A percentile compares a stretch with the other conserved stretches of the same genome.
Conservation (phyloP, 2,329 filamentous ascomycete genomes). For the Westerdykella aurantiaca region DNA sequence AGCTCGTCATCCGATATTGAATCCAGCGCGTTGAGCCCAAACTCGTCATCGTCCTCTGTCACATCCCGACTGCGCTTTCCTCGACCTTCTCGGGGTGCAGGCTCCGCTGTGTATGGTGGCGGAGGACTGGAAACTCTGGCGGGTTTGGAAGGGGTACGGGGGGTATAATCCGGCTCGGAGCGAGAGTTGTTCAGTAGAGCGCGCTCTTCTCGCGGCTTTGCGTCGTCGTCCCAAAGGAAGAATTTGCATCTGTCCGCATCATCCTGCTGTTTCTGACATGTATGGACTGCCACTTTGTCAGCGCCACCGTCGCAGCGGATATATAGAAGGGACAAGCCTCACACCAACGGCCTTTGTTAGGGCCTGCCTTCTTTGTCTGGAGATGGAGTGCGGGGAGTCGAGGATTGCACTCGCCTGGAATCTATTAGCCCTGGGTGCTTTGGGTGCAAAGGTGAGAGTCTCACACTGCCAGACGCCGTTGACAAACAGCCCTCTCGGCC, state of each 20-base stretch:
- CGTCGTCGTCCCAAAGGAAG: conserved; percentile 55
- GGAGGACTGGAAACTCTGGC: conserved; percentile 10
- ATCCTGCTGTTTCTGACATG: conserved; percentile 48
- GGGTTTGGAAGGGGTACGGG: conserved; percentile 4
- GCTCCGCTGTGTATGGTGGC: conserved; percentile 13
- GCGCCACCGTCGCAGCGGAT: too few relatives aligned
- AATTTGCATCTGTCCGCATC: conserved; percentile 48
- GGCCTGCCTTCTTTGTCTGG: conserved; percentile 52
- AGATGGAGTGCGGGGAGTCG: conserved; percentile 51
- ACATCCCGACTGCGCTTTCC: conserved; percentile 28
- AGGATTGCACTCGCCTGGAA: conserved; percentile 49
- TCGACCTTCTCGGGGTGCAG: conserved; percentile 6
- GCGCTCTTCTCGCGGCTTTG: conserved; percentile 44
- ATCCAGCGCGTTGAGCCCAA: conserved; percentile 26
- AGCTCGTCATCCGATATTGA: conserved; percentile 31
- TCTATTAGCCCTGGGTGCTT: not conserved
- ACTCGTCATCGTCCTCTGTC: conserved; percentile 30
- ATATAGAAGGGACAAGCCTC: conserved; percentile 4
- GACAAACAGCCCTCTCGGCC: conserved; percentile 14
- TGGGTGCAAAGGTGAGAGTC: not conserved
- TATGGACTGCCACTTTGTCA: conserved; percentile 42
- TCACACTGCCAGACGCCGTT: conserved; percentile 27
- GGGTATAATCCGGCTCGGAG: conserved; percentile 35
- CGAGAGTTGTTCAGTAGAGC: conserved; percentile 45
- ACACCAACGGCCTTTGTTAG: conserved; percentile 52